Base-by-base conservation (phyloP, 768 basidiomycete genomes). In the Russula brevipes region DNA sequence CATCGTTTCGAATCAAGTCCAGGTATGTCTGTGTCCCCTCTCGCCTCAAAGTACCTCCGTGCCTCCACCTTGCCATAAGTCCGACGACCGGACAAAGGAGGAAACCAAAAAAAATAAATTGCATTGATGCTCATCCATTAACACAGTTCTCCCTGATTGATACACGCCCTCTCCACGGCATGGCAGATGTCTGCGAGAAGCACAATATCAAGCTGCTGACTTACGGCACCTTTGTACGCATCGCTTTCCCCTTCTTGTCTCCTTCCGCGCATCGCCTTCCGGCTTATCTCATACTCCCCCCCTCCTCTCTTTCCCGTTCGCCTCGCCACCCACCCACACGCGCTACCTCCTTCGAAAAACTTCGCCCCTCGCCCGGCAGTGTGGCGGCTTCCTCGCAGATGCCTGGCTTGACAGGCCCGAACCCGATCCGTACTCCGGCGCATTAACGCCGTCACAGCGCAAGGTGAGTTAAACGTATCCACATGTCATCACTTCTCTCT, bases 1-100 rank as follows among this genome's bases (percentile, higher is more conserved):
- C 36, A 82, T 93, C 52, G 87, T 89, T 41, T 87, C 89, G 10
- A 92, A 93, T 72, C 91, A 93, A 75, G 84, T 93, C 8, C 90
- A 88, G 80, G 90, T 90, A 71, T 55, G 73, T 65, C 54, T 33
- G n/a, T 19, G 36, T n/a, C 19, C 7, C 9, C 9, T 11, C 30
- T 24, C 24, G 24, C 24, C 24, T 24, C 24, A 24, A 24, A 39
- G 12, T 8, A 42, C 3, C 33, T 49, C 47, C 30, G 11, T 30
- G 5, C 30, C 47, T 16, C 14, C 47, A 30, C 47, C 30, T 49
- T 31, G 19, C 9, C 54, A 11, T 42, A 11, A 41, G 38, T 61
- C 54, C 60, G 60, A 54, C 19, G 24, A 5, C n/a, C 60, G 60
- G 53, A 60, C 36, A 19, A 9, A 31, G 17, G 9, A 17, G 1